A percentile compares a stretch with the other conserved stretches of the same genome.
Evolutionary conservation across 176 grass and related monocot genomes (phyloP).

Genomic region (Musa schizocarpa): DNA sequence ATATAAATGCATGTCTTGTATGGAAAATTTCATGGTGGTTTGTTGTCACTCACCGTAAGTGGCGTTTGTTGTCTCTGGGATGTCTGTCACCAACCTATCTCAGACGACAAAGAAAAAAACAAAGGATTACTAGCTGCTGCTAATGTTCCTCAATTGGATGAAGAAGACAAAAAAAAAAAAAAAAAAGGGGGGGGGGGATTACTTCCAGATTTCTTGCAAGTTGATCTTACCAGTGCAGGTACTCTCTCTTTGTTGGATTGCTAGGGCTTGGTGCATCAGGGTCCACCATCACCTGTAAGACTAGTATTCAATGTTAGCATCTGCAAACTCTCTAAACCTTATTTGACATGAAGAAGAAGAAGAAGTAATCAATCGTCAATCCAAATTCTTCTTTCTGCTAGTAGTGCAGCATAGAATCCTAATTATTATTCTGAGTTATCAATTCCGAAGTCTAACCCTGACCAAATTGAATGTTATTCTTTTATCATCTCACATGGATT

Average conservation of each 20-base stretch:
- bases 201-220: neutral
- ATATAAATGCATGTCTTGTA: neutral
- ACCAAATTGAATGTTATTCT: too few relatives aligned
- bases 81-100: conserved; percentile 92
- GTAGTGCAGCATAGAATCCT: too few relatives aligned
- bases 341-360: neutral
- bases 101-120: neutral
- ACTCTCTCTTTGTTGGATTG: conserved; percentile 91
- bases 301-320: conserved; percentile 28
- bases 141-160: neutral
- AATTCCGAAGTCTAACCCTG: too few relatives aligned
- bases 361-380: too few relatives aligned
- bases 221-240: conserved; percentile 71
- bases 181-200: too few relatives aligned
- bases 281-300: conserved; percentile 76
- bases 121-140: too few relatives aligned
- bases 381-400: too few relatives aligned
- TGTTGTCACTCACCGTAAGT: neutral
- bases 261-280: conserved; percentile 97
- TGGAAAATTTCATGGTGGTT: too few relatives aligned
- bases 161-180: neutral
- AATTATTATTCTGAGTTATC: too few relatives aligned
- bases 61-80: conserved; percentile 65
- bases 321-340: neutral
- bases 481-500: too few relatives aligned